Conservation (phyloP, 495 filamentous ascomycete species). For the Pyrenula aspistea region DNA sequence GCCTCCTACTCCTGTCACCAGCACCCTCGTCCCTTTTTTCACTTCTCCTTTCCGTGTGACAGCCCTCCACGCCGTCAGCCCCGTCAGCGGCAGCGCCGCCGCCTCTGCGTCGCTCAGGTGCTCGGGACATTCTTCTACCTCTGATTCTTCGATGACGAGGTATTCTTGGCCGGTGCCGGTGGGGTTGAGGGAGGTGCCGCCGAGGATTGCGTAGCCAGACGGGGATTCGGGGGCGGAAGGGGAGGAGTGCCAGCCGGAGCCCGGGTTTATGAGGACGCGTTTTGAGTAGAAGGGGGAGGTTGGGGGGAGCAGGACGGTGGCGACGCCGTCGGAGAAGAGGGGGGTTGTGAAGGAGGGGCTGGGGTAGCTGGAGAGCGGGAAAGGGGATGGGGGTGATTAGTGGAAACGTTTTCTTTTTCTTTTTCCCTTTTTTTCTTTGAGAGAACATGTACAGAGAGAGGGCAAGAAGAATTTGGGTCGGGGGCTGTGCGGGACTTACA, state of each 20-base stretch:
- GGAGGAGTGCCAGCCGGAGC: conserved; percentile 58
- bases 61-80: conserved; percentile 80
- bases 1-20: conserved; percentile 71
- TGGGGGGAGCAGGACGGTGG: conserved; percentile 49
- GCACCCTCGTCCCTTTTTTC: conserved; percentile 44
- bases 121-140: conserved; percentile 61
- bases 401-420: no score
- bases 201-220: conserved; percentile 54
- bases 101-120: conserved; percentile 63
- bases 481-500: no score
- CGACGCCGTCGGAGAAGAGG: conserved; percentile 68
- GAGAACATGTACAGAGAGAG: no score
- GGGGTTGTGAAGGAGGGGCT: conserved; percentile 63
- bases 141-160: conserved; percentile 50
- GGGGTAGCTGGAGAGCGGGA: no score
- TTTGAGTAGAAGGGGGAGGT: conserved; percentile 48
- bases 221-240: conserved; percentile 62
- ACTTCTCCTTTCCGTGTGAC: conserved; percentile 56
- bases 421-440: no score
- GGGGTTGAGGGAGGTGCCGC: conserved; percentile 49
- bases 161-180: conserved; percentile 63
- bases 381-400: no score
- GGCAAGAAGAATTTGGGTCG: no score
- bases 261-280: conserved; percentile 63
- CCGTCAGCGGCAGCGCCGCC: conserved; percentile 69